phyloP scores from a whole-genome alignment of 352 stramenopile species.

The Pythium phragmiticola region DNA sequence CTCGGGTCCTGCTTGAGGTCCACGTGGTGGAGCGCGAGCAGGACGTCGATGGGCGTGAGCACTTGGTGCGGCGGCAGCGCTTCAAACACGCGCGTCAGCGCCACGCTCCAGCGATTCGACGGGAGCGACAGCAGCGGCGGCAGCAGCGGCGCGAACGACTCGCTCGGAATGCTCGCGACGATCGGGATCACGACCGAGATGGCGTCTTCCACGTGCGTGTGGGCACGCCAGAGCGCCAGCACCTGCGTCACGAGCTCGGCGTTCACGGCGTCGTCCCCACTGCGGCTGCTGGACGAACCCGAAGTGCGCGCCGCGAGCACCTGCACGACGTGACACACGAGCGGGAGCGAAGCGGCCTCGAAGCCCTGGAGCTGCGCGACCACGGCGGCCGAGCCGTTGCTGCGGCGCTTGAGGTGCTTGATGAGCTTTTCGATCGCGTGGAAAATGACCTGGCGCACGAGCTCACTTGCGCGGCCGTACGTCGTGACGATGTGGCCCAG shows the following conservation, averaged over 20 bases:
- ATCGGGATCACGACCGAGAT: constrained; percentile 73
- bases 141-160: constrained; percentile 62
- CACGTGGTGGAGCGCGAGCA: constrained; percentile 76
- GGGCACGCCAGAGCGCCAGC: constrained; percentile 56
- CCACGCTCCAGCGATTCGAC: constrained; percentile 51
- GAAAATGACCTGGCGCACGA: constrained; percentile 71
- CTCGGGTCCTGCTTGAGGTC: constrained; percentile 61
- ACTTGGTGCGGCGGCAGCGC: constrained; percentile 62
- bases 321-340: constrained; percentile 78
- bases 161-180: constrained; percentile 48
- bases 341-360: constrained; percentile 49
- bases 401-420: constrained; percentile 73
- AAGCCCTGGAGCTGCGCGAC: constrained; percentile 70
- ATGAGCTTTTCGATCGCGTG: constrained; percentile 84
- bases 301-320: constrained; percentile 48
- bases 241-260: constrained; percentile 64
- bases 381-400: constrained; percentile 48
- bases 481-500: constrained; percentile 54
- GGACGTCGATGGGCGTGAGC: constrained; percentile 61
- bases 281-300: neutral
- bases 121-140: constrained; percentile 57
- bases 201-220: constrained; percentile 56
- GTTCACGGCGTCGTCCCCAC: constrained; percentile 24
- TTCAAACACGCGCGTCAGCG: constrained; percentile 70
- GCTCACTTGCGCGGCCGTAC: constrained; percentile 58